Base-by-base conservation (phyloP, 2,329 filamentous ascomycete species). In the Calonectria fujianensis region DNA sequence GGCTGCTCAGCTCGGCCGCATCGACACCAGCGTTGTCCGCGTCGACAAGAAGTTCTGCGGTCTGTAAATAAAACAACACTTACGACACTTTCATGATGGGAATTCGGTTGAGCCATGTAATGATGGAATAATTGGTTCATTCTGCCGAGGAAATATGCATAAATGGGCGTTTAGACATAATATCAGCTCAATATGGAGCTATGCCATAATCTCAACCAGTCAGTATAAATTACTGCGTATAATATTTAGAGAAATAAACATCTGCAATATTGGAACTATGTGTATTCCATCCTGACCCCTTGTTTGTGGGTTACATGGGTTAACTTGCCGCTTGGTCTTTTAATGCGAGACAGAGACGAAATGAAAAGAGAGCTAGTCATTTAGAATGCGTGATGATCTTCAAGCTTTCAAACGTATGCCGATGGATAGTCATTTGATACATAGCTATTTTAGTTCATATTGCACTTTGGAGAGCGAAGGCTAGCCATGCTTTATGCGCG, bases 1-100 rank as follows among this genome's bases (percentile, higher is more conserved):
- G 79, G 91, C 86, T 20, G 83, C 83, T 16, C 77, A 83, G 64
- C 83, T 92, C 48, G 91, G 91, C 66, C 86, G 88, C 27, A 78
- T 93, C 66, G 87, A 91, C 32, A 91, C 89, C 32, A 78, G 80
- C 7, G 87, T 87, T 84, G 87, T 91, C 54, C 82, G 78, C 31
- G 70, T 79, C 45, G 85, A 80, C 75, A 83, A 84, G 45, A 48
- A 48, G 45, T 48, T 48, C 78, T 93, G 91, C 81, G 84, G 85
- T 29, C 77, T 87, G 71, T 85, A 83, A 77, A 83, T 75, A 73
- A 48, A 72, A 11, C 5, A 11, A 13, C 9, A 24, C 6, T 45
- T 20, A 48, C 45, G 45, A 48, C 45, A 24, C 20, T 24, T 48
- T 48, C n/a, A 48, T 48, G 45, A 48, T 13, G 45, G 18, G 20